These are phyloP conservation scores for Neopestalotiopsis sp. DNA, from an alignment of 2,329 filamentous ascomycete genomes.

Conservation along the genomic window DNA sequence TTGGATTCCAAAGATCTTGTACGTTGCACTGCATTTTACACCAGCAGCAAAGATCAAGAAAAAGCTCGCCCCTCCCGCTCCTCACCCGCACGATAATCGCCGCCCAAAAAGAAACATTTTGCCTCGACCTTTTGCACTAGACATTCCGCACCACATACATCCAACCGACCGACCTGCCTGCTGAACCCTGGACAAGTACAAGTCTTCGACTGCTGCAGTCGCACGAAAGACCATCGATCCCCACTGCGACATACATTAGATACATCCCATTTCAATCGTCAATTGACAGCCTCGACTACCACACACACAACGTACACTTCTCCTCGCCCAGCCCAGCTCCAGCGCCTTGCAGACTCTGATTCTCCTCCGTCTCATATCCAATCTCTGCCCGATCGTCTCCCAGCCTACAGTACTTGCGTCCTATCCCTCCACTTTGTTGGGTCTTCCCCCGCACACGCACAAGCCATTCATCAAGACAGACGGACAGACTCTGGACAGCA, in stretches of 20 bases:
- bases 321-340: background rate
- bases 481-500: background rate
- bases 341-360: background rate
- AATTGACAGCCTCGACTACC: constrained; percentile 7
- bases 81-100: background rate
- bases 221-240: constrained; percentile 3
- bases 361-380: background rate
- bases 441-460: constrained; percentile 6
- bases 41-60: background rate
- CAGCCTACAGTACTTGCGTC: background rate
- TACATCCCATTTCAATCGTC: background rate
- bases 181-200: constrained; percentile 1
- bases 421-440: background rate
- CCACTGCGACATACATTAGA: constrained; percentile 12
- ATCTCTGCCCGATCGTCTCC: constrained; percentile 8
- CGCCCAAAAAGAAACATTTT: background rate
- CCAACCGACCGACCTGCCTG: background rate
- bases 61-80: background rate
- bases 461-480: background rate
- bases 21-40: background rate
- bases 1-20: background rate
- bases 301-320: background rate
- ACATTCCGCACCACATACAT: background rate
- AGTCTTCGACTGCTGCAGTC: background rate
- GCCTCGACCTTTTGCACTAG: background rate